Base-by-base conservation (phyloP, 2,329 filamentous ascomycete genomes). In the Chrysoporthe austroafricana region DNA sequence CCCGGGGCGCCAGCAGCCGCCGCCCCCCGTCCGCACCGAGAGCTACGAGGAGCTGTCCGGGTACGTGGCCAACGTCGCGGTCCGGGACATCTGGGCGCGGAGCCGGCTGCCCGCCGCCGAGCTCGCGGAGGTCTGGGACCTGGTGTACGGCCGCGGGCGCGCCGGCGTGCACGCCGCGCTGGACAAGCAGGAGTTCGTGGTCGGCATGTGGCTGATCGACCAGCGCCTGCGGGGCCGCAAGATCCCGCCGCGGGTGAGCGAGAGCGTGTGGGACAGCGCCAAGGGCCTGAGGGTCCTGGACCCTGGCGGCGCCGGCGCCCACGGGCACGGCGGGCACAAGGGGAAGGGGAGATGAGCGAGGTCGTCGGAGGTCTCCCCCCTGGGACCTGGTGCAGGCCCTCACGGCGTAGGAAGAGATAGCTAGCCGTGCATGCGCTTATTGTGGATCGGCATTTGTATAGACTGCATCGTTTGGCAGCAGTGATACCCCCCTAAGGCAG, bases 141-240 rank as follows among this genome's bases (percentile, higher is more conserved):
- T 95, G 21, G 92, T 95, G 13, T 90, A 91, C 74, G 79, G 83
- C 1, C 77, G 80, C 7, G 76, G 79, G 1, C 75, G 79, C 16
- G 90, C 90, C 1, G 26, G 43, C 36, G 44, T 70, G 59, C 44
- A 34, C 9, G 68, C 62, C 14, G 81, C 85, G 71, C 78, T 96
- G 64, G 82, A 80, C 66, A 86, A 87, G 73, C 85, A 90, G 66
- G 90, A 94, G 79, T 96, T 96, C 76, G 90, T 96, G 0, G 91
- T 95, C 1, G 92, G 92, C 11, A 84, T 93, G 81, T 96, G 92
- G 91, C 79, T 96, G 61, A 86, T 96, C 46, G 92, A 96, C 76
- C 91, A 94, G 82, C 82, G 91, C 69, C 80, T 96, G n/a, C 88
- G 91, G 71, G 93, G 92, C 1, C 82, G 92, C 68, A 96, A 96